Base-by-base conservation (phyloP, 805 yeast species). In the Ogataea paraovalis region DNA sequence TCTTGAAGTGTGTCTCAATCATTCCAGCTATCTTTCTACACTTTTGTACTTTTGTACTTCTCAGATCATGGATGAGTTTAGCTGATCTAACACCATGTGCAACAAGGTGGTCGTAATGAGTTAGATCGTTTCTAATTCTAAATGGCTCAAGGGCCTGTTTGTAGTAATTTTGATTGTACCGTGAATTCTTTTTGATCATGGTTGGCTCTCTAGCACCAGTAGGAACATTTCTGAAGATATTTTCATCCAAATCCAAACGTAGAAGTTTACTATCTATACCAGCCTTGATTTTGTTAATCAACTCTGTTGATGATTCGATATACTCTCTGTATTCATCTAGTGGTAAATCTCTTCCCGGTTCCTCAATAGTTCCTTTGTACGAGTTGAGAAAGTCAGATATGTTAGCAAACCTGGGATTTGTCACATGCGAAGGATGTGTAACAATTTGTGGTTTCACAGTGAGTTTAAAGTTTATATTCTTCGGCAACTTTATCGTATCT, bases 1-100 rank as follows among this genome's bases (percentile, higher is more conserved):
- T 83, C 56, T 85, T 86, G 72, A 89, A 92, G 69, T 94, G 91
- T 42, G 75, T 80, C 51, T 92, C 97, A 19, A 94, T 72, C 87
- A 89, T 86, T 41, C 74, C 82, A 0, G 97, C 84, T 5, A 90
- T 77, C 53, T 80, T 86, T 57, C 81, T 79, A 2, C 88, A 80
- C 54, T 82, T 75, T n/a, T 83, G 76, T 14, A 81, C 76, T 52
- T 85, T 86, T 22, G 78, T 76, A 48, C 73, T 79, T 47, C 87
- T 74, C 47, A 78, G 74, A 51, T 84, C 91, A 43, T 77, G 79
- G 50, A 89, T 80, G 10, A 87, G 66, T 53, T 80, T 83, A 4
- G 96, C 78, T 55, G 88, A 78, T 39, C 80, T 74, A 23, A 82
- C 62, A 2, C 91, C 95, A 53, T 92, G 98, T 1, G 83, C 76